Conservation (phyloP, 208 protist species). For the Acanthamoeba royreba region DNA sequence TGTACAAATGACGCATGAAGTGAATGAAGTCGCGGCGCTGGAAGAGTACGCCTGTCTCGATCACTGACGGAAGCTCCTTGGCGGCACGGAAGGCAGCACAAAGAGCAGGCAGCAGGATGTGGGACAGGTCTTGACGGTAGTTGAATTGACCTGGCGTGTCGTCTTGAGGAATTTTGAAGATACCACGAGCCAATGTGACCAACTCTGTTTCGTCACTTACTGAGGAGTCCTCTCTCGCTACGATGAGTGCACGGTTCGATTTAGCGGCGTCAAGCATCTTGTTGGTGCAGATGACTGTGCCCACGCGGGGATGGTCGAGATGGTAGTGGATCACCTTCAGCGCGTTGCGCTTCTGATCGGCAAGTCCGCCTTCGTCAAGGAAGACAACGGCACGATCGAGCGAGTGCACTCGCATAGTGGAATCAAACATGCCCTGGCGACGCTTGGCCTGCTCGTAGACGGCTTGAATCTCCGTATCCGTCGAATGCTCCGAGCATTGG, state of each 20-base stretch:
- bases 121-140: too few relatives aligned
- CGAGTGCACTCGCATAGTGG: background rate
- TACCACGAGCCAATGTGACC: too few relatives aligned
- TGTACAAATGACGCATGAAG: too few relatives aligned
- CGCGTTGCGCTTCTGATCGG: constrained; percentile 56
- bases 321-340: constrained; percentile 75
- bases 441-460: constrained; percentile 13
- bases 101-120: too few relatives aligned
- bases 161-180: too few relatives aligned
- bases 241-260: constrained; percentile 58
- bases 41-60: too few relatives aligned
- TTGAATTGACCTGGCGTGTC: too few relatives aligned
- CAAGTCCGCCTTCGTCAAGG: constrained; percentile 71
- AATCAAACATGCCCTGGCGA: constrained; percentile 45
- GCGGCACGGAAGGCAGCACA: too few relatives aligned
- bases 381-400: constrained; percentile 43
- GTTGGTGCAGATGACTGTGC: constrained; percentile 64
- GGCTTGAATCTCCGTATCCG: constrained; percentile 63
- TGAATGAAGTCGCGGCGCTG: too few relatives aligned
- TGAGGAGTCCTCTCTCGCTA: too few relatives aligned
- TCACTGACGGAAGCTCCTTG: too few relatives aligned
- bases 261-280: constrained; percentile 68
- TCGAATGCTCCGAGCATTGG: constrained; percentile 60
- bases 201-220: too few relatives aligned
- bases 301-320: constrained; percentile 68